Evolutionary conservation across 352 stramenopile species (phyloP).

Genomic region (Globisporangium nodosum): DNA sequence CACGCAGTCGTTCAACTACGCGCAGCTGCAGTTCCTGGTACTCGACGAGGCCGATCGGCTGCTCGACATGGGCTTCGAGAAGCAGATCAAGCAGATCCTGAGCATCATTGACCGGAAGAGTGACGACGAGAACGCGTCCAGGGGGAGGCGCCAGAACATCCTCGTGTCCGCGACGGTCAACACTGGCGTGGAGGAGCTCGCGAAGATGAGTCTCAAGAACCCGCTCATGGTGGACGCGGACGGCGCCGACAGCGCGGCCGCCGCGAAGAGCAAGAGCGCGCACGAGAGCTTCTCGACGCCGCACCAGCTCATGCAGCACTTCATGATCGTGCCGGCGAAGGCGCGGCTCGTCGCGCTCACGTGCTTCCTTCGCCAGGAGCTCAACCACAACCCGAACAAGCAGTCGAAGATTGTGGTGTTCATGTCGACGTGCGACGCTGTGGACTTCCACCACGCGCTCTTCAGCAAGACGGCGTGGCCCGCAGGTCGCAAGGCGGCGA

Average conservation of each 20-base stretch:
- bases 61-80: conserved; percentile 99
- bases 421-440: conserved; percentile 95
- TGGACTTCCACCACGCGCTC: conserved; percentile 95
- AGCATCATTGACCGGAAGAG: conserved; percentile 90
- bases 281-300: conserved; percentile 85
- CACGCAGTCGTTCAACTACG: conserved; percentile 88
- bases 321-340: conserved; percentile 94
- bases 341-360: conserved; percentile 89
- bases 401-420: conserved; percentile 94
- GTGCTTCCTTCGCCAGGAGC: conserved; percentile 87
- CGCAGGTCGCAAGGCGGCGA: conserved; percentile 17
- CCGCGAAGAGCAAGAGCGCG: conserved; percentile 3
- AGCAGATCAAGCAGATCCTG: conserved; percentile 98
- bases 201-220: conserved; percentile 76
- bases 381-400: conserved; percentile 28
- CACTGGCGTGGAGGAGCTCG: conserved; percentile 75
- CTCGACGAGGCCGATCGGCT: conserved; percentile 99
- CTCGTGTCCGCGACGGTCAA: conserved; percentile 88
- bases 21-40: conserved; percentile 91
- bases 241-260: conserved; percentile 16
- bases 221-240: conserved; percentile 79
- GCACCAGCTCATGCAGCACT: conserved; percentile 93
- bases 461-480: conserved; percentile 86
- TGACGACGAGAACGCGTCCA: conserved; percentile 20
- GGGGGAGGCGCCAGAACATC: conserved; percentile 54